Base-by-base conservation (phyloP, 2,329 filamentous ascomycete genomes). In the Hymenoscyphus infarciens region DNA sequence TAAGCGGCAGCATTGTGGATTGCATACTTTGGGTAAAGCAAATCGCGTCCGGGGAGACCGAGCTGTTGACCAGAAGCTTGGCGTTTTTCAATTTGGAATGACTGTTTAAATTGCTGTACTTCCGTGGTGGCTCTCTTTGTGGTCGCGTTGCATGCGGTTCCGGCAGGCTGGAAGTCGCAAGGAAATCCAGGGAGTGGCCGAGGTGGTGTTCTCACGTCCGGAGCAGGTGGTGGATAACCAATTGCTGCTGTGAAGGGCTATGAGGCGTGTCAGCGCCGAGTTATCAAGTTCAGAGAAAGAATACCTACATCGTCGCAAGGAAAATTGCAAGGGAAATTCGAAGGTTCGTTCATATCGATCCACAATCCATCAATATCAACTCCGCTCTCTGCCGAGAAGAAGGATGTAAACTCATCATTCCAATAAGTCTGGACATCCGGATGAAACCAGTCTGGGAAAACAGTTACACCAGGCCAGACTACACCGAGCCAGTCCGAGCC, bases 331-430 rank as follows among this genome's bases (percentile, higher is more conserved):
- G 74, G 68, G 66, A 83, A 79, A 67, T 80, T 81, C 5, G 79
- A 75, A 2, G 78, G 80, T 70, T 86, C 83, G 63, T 86, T 86
- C 83, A 89, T 85, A 68, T 91, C 89, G 67, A 91, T 90, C 87
- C 89, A 93, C 1, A 94, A 78, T 1, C 83, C 90, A 65, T 94
- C 90, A 57, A 94, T 88, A 67, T 93, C 84, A 16, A 94, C 80
- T 33, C 90, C 90, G 1, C 76, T 80, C 0, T 85, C 78, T 0
- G 82, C 75, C 64, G 81, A 75, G 76, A 93, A 92, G 77, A 91
- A 91, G 1, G 71, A 74, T 0, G 72, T 74, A 68, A 94, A 88
- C 71, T 93, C 83, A 4, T 80, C 79, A 66, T 85, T 86, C 90
- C 90, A 94, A 74, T 86, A 95, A 1, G 76, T 70, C 56, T 86